Conservation (phyloP, 2,329 filamentous ascomycete species). For the Trichoderma breve region DNA sequence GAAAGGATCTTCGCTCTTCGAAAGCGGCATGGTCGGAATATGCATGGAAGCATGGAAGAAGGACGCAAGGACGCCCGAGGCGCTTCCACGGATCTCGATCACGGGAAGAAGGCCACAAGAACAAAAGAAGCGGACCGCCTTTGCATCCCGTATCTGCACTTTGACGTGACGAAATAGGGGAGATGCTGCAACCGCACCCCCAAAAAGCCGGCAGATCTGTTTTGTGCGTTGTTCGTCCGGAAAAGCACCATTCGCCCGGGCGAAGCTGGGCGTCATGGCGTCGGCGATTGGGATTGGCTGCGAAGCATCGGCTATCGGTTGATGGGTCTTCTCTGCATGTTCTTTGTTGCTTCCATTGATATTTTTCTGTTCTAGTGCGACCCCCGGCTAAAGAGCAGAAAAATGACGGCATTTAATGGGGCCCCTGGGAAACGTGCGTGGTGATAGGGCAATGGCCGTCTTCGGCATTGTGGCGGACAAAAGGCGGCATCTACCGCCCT, state of each 20-base stretch:
- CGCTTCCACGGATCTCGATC: background rate
- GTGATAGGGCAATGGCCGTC: background rate
- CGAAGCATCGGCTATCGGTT: background rate
- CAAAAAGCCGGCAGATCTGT: background rate
- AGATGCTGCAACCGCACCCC: background rate
- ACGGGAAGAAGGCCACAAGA: background rate
- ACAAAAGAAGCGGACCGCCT: background rate
- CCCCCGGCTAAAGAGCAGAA: background rate
- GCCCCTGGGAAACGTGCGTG: background rate
- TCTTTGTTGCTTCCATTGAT: background rate
- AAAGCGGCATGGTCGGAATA: background rate
- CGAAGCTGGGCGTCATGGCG: background rate
- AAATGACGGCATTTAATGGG: slow-evolving; percentile 2
- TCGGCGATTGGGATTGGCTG: background rate
- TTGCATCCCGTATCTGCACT: background rate
- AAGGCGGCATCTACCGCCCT: slow-evolving; percentile 1
- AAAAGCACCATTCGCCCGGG: background rate
- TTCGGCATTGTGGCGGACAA: slow-evolving; percentile 1
- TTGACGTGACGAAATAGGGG: background rate
- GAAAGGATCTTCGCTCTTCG: background rate
- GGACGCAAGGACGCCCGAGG: background rate
- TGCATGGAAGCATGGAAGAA: slow-evolving; percentile 7
- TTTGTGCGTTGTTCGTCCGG: background rate
- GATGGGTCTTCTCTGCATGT: slow-evolving; percentile 3
- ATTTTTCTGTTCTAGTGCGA: background rate